phyloP scores from a whole-genome alignment of 495 filamentous ascomycete genomes.

The Cairneyella variabilis region DNA sequence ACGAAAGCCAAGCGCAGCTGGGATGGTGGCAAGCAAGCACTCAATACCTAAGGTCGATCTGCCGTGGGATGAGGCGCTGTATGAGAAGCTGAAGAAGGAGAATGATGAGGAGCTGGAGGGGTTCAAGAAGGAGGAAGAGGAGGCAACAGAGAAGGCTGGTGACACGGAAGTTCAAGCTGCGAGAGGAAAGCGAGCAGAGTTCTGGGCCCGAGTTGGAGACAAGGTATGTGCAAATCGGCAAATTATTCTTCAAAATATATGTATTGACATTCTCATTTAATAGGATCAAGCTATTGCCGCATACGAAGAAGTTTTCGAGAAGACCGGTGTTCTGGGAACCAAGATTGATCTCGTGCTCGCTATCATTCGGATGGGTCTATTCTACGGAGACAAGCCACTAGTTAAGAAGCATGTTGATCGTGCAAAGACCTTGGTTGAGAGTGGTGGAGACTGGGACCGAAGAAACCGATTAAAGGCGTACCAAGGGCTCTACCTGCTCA shows the following conservation, averaged over 20 bases:
- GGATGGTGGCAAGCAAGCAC: constrained; percentile 68
- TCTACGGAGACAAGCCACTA: constrained; percentile 85
- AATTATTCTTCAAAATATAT: no score
- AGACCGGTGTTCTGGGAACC: constrained; percentile 88
- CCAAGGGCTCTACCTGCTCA: constrained; percentile 89
- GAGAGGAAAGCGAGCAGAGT: constrained; percentile 89
- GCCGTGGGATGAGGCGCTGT: constrained; percentile 86
- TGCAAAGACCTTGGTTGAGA: constrained; percentile 84
- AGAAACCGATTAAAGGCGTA: constrained; percentile 98
- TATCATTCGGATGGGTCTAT: constrained; percentile 91
- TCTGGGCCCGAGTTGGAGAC: constrained; percentile 89
- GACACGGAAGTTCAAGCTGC: constrained; percentile 94
- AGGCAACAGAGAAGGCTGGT: constrained; percentile 89
- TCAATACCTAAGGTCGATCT: constrained; percentile 59
- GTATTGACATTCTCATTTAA: constrained; percentile 8
- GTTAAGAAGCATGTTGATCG: constrained; percentile 93
- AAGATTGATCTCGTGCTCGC: constrained; percentile 96
- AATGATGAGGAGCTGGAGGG: constrained; percentile 87
- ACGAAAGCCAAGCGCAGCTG: constrained; percentile 58
- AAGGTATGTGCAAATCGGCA: constrained; percentile 62
- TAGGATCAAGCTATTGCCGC: constrained; percentile 90
- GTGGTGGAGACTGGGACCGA: constrained; percentile 96
- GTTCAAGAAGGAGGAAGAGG: constrained; percentile 94
- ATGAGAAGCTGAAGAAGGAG: constrained; percentile 77
- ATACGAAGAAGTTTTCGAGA: constrained; percentile 89